Percentiles rank a stretch among this genome's conserved stretches.
phyloP scores from a whole-genome alignment of 2,329 filamentous ascomycete genomes.

The Elsinoe ampelina region DNA sequence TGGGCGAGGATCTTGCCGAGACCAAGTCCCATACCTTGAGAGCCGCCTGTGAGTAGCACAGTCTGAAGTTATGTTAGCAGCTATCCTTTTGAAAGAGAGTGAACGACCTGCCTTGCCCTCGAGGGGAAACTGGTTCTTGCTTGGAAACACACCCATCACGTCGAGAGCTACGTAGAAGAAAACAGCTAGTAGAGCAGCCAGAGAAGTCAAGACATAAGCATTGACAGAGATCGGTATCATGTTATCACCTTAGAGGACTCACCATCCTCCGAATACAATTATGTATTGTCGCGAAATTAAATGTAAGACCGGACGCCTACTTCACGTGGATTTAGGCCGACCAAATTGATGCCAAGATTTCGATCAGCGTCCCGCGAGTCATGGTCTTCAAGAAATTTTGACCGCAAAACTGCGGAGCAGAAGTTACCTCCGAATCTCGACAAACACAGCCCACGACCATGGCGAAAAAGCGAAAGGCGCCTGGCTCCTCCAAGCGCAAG shows the following conservation, averaged over 20 bases:
- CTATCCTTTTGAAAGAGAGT: slow-evolving; percentile 3
- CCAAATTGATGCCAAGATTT: slow-evolving; percentile 10
- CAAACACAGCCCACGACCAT: slow-evolving; percentile 8
- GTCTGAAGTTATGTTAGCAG: slow-evolving; percentile 47
- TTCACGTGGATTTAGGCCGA: background rate
- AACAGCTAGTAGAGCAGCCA: slow-evolving; percentile 18
- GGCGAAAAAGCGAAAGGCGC: slow-evolving; percentile 20
- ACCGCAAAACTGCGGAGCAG: background rate
- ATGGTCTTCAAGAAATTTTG: slow-evolving; percentile 11
- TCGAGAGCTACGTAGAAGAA: slow-evolving; percentile 31
- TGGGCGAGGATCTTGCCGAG: slow-evolving; percentile 64
- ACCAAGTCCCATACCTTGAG: slow-evolving; percentile 81
- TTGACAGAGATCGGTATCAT: slow-evolving; percentile 6
- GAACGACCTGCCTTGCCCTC: slow-evolving; percentile 60
- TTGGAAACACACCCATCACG: slow-evolving; percentile 58
- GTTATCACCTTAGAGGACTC: background rate
- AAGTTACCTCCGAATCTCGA: background rate
- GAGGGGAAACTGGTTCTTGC: slow-evolving; percentile 71
- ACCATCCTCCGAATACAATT: background rate
- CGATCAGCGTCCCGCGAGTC: background rate
- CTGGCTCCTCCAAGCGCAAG: slow-evolving; percentile 4
- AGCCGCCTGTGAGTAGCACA: slow-evolving; percentile 79
- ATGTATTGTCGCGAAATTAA: background rate
- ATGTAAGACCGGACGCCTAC: background rate
- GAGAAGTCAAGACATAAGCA: background rate